phyloP scores from a whole-genome alignment of 176 grass and related monocot genomes.

The Paspalum notatum region DNA sequence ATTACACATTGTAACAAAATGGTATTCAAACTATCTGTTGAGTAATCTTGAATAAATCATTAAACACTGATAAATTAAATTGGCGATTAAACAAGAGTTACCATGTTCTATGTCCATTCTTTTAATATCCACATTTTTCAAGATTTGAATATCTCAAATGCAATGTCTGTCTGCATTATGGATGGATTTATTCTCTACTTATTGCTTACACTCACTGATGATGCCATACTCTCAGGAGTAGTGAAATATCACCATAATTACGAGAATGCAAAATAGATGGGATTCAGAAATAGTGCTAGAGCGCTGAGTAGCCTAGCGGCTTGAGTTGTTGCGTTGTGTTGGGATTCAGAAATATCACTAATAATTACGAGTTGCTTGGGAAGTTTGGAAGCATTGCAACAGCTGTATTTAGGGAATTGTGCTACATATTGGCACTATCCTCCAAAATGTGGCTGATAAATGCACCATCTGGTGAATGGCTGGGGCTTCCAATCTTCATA shows the following conservation, averaged over 20 bases:
- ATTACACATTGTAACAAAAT: background rate
- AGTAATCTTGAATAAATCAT: constrained; percentile 8
- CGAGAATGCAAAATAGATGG: background rate
- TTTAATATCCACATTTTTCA: background rate
- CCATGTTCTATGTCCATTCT: constrained; percentile 4
- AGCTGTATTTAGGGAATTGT: too few species aligned
- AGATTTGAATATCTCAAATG: constrained; percentile 5
- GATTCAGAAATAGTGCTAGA: background rate
- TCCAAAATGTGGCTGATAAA: too few species aligned
- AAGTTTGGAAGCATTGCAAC: too few species aligned
- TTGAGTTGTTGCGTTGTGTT: too few species aligned
- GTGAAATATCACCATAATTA: constrained; percentile 1
- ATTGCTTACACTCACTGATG: background rate
- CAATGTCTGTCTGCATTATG: background rate
- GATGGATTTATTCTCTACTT: constrained; percentile 16
- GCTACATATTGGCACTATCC: too few species aligned
- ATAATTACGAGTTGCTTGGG: too few species aligned
- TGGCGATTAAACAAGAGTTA: background rate
- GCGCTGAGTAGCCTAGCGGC: too few species aligned
- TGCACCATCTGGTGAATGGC: too few species aligned
- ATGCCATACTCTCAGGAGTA: background rate
- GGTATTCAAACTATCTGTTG: constrained; percentile 7
- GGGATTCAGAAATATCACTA: too few species aligned
- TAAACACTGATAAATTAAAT: constrained; percentile 19
- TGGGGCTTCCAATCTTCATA: too few species aligned